Evolutionary conservation across 192 early-diverging fungal genomes (phyloP), one percentile per base, ranked within the genome.

Genomic region (Ambispora gerdemannii): DNA sequence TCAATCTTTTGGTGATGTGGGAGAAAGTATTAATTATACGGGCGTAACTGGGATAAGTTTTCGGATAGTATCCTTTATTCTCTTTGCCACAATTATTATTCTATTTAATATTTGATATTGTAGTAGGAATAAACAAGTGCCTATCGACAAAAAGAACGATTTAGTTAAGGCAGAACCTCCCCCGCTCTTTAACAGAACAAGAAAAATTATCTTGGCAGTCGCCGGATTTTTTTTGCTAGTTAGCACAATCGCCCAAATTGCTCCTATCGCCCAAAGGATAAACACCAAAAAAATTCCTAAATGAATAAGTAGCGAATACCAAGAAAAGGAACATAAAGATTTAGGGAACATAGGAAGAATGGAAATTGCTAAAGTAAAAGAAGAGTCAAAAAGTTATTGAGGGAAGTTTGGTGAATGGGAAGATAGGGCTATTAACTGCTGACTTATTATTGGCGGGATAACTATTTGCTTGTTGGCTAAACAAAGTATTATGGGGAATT

Each of bases 101-200:
- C 27, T 58, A 24, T 58, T 58, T 58, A 58, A 58, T 4, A 58
- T 58, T 24, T 58, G 55, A 58, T 58, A 58, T 58, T 58, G 55
- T 58, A 58, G 27, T 4, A 58, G 27, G 27, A 4, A 24, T 1
- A 17, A 58, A 58, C 19, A 58, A 58, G 27, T 24, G 3, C 55
- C 55, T 11, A 55, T 22, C 24, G 24, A 10, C 25, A 10, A n/a
- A 25, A 10, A 10, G 6, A 22, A 10, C 27, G 27, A 47, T 6
- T 6, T 10, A 17, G 43, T 47, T 47, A 47, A 47, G 27, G 10
- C 55, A 58, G 55, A 1, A 58, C 19, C 19, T 11, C n/a, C 27
- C 3, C 55, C 55, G 0, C 11, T 25, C 3, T 58, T 58, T 58
- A 58, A 58, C 27, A 24, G 55, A 4, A 58, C n/a, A 58, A 58